Conservation (phyloP, 1,139 yeast species). For the Yarrowia galli region DNA sequence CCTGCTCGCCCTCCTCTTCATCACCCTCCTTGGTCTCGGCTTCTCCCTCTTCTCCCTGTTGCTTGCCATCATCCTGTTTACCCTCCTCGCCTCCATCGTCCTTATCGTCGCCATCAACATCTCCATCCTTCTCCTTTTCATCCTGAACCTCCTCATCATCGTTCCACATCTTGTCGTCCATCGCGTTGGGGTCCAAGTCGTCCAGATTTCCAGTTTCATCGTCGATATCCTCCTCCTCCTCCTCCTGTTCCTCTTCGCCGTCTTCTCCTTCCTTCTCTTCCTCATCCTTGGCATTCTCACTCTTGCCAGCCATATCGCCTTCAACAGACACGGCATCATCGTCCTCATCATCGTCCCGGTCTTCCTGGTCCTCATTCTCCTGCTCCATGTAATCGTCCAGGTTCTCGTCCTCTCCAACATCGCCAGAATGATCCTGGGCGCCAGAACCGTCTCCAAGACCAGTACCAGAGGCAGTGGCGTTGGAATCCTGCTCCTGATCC, state of each 20-base stretch:
- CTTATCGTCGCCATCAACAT: constrained; percentile 54
- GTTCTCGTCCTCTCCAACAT: constrained; percentile 92
- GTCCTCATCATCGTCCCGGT: constrained; percentile 60
- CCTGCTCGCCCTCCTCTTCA: constrained; percentile 63
- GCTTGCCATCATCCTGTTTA: constrained; percentile 59
- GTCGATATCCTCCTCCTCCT: constrained; percentile 63
- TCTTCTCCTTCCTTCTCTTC: constrained; percentile 60
- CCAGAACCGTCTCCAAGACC: constrained; percentile 98
- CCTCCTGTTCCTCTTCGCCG: constrained; percentile 61
- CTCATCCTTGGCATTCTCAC: constrained; percentile 72
- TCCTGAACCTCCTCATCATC: constrained; percentile 82
- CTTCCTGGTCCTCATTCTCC: constrained; percentile 76
- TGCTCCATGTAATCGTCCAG: constrained; percentile 87
- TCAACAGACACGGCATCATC: constrained; percentile 78
- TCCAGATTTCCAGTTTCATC: constrained; percentile 89
- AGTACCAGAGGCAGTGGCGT: constrained; percentile 68
- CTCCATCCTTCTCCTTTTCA: constrained; percentile 67
- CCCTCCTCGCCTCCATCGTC: constrained; percentile 60
- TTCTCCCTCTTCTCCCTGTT: constrained; percentile 60
- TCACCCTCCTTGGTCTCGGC: constrained; percentile 63
- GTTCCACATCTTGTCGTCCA: constrained; percentile 99
- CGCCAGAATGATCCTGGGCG: constrained; percentile 78
- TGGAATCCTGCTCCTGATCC: constrained; percentile 67
- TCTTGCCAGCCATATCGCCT: constrained; percentile 95
- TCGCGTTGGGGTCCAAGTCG: constrained; percentile 90